A percentile compares a stretch with the other conserved stretches of the same genome.
phyloP scores from a whole-genome alignment of 164 flowering plant genomes.

The Umbellularia californica region DNA sequence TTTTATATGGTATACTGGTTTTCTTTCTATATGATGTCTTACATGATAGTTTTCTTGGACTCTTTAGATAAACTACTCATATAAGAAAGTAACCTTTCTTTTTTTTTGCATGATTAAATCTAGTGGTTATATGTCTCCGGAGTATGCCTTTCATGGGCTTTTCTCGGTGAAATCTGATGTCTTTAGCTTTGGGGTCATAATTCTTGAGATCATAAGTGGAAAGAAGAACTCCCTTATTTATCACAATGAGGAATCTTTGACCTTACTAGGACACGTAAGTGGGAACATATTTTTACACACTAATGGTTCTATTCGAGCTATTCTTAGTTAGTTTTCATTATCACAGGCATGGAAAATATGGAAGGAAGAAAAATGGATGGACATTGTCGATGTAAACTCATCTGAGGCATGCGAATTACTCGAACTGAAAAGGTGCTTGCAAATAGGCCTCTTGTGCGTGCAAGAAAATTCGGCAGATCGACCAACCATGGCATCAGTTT shows the following conservation, averaged over 20 bases:
- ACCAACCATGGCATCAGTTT: slow-evolving; percentile 7
- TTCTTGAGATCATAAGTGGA: slow-evolving; percentile 47
- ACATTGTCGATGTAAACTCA: slow-evolving; percentile 8
- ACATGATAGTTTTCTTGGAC: background rate
- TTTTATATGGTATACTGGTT: background rate
- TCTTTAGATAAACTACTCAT: background rate
- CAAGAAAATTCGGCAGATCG: slow-evolving; percentile 14
- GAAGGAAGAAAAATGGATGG: slow-evolving; percentile 8
- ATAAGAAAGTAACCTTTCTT: background rate
- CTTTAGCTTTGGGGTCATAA: slow-evolving; percentile 47
- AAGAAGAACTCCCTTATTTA: slow-evolving; percentile 19
- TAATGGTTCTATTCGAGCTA: background rate
- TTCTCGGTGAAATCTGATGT: slow-evolving; percentile 53
- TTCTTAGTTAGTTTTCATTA: background rate
- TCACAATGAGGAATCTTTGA: background rate
- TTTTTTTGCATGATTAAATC: background rate
- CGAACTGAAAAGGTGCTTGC: slow-evolving; percentile 12
- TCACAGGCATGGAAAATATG: slow-evolving; percentile 18
- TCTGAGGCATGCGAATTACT: background rate
- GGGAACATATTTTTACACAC: background rate
- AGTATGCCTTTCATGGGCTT: slow-evolving; percentile 47
- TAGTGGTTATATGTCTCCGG: slow-evolving; percentile 63
- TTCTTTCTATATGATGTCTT: background rate
- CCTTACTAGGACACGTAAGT: background rate
- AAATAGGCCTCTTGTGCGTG: slow-evolving; percentile 15